phyloP scores from a whole-genome alignment of 2,329 filamentous ascomycete species.

The Ceratocystiopsis minuta region DNA sequence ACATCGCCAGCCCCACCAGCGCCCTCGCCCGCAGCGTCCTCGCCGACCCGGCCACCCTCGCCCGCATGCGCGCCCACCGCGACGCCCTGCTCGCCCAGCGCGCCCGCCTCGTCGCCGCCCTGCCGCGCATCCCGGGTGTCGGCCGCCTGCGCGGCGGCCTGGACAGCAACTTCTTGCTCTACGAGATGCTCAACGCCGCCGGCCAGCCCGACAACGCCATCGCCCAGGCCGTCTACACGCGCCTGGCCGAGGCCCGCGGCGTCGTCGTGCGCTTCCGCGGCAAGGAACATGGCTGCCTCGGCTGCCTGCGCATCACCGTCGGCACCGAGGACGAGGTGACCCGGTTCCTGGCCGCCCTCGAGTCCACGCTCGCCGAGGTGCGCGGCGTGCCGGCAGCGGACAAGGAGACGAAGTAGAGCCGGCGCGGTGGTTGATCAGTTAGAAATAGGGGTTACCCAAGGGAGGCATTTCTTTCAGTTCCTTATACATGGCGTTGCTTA shows the following conservation, averaged over 20 bases:
- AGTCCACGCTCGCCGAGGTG: conserved; percentile 28
- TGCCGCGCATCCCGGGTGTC: conserved; percentile 60
- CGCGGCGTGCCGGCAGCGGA: conserved; percentile 11
- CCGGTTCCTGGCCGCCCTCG: conserved; percentile 54
- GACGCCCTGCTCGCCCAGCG: conserved; percentile 58
- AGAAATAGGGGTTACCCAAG: too few relatives aligned
- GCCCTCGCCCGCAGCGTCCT: conserved; percentile 62
- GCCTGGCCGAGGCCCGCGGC: conserved; percentile 65
- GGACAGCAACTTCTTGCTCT: conserved; percentile 77
- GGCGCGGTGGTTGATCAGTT: too few relatives aligned
- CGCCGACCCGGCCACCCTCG: conserved; percentile 40
- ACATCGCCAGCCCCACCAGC: conserved; percentile 76
- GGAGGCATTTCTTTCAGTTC: too few relatives aligned
- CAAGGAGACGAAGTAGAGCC: too few relatives aligned
- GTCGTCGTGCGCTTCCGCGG: conserved; percentile 90
- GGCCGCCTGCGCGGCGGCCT: conserved; percentile 65
- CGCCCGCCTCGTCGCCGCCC: conserved; percentile 52
- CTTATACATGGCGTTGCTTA: too few relatives aligned
- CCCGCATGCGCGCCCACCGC: conserved; percentile 53
- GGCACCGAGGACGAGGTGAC: conserved; percentile 78
- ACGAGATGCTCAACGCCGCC: conserved; percentile 60
- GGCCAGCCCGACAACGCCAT: conserved; percentile 63
- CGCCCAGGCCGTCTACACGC: conserved; percentile 67
- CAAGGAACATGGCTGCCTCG: conserved; percentile 76
- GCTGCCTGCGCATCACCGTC: conserved; percentile 80